Conservation (phyloP, 2,329 filamentous ascomycete species). For the Orbilia ellipsospora region DNA sequence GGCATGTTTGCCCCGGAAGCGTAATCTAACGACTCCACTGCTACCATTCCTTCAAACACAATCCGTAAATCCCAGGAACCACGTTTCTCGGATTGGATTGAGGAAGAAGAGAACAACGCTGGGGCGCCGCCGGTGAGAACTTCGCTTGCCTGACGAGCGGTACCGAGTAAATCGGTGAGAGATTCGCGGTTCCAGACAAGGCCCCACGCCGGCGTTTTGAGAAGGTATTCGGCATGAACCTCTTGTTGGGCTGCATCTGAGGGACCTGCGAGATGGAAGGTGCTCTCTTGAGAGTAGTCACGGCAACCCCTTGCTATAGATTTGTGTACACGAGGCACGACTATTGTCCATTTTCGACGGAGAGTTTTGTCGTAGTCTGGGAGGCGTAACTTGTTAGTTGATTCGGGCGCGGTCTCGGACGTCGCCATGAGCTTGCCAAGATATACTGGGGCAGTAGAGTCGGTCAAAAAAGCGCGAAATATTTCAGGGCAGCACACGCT, state of each 20-base stretch:
- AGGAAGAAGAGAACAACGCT: background rate
- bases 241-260: constrained; percentile 47
- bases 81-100: constrained; percentile 21
- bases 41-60: constrained; percentile 53
- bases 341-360: constrained; percentile 49
- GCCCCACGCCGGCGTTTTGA: constrained; percentile 52
- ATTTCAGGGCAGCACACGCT: constrained; percentile 53
- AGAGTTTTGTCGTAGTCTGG: constrained; percentile 42
- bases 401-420: constrained; percentile 13
- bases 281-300: constrained; percentile 45
- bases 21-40: constrained; percentile 44
- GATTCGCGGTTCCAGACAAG: constrained; percentile 52
- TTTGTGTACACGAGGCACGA: constrained; percentile 50
- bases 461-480: constrained; percentile 45
- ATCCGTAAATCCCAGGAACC: constrained; percentile 47
- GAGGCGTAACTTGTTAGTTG: constrained; percentile 4
- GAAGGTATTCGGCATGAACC: constrained; percentile 49
- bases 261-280: constrained; percentile 36
- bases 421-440: constrained; percentile 48
- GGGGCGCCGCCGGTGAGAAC: constrained; percentile 23
- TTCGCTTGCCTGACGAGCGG: constrained; percentile 39
- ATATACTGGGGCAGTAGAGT: constrained; percentile 34
- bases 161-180: constrained; percentile 30
- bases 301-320: constrained; percentile 50
- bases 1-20: constrained; percentile 44